Base-by-base conservation (phyloP, 2,329 filamentous ascomycete genomes). In the Bipolaris zeicola region DNA sequence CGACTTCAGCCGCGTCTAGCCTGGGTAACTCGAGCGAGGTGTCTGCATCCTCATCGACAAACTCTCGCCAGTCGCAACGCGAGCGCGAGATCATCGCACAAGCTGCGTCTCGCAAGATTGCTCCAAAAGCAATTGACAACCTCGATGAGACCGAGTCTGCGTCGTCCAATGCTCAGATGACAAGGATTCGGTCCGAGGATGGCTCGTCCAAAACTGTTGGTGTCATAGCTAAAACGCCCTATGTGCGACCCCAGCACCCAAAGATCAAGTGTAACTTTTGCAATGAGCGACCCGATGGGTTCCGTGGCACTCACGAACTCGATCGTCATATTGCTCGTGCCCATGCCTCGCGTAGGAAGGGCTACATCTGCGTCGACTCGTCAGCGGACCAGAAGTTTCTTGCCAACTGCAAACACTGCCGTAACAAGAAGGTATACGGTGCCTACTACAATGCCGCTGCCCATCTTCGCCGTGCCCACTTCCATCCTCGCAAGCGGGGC, bases 401-500 rank as follows among this genome's bases (percentile, higher is more conserved):
- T 33, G 80, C 82, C 48, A 89, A 89, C 64, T 97, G 93, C 84
- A 96, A 96, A 76, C 85, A 90, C 45, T 98, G 94, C 75, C 84
- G 83, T 46, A 83, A 83, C 42, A 79, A 83, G 52, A 97, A 96
- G 80, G 84, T 85, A 56, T 98, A 98, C 67, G 90, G 90, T 3
- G 91, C 90, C 14, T 95, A 97, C 78, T 97, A 98, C 78, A 98
- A 98, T 68, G 94, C 93, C 0, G 92, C 92, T 0, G 94, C 92
- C 0, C 94, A 98, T 73, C 83, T 98, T 7, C 85, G 93, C 39
- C 87, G 94, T 47, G 89, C 89, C 0, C 94, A 98, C 74, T 98
- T 97, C 81, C 90, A 89, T 70, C 88, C 85, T 1, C 82, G 84
- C 64, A 84, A 85, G 71, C 79, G 83, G 20, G 85, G 84, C 7